Percentiles rank a stretch among this genome's conserved stretches.
Conservation (phyloP, 2,329 filamentous ascomycete species). For the Grosmannia penicillata region DNA sequence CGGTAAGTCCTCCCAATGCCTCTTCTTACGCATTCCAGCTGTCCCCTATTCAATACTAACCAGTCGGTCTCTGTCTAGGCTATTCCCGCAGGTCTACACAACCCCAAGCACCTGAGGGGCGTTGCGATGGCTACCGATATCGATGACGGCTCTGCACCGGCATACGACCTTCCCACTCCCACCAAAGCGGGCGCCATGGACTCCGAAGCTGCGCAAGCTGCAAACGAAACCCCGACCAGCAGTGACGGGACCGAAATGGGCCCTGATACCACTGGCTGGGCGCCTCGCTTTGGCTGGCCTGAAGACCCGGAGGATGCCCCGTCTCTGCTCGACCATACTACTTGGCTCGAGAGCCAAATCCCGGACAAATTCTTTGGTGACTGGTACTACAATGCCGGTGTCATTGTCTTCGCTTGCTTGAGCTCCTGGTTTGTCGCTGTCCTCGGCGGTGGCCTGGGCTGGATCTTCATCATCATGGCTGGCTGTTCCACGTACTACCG, state of each 20-base stretch:
- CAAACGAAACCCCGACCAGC: constrained; percentile 33
- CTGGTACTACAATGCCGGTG: constrained; percentile 95
- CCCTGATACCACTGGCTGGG: constrained; percentile 60
- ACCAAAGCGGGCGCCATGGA: constrained; percentile 53
- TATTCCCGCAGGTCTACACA: constrained; percentile 49
- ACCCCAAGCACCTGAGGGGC: constrained; percentile 40
- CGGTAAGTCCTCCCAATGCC: constrained; percentile 37
- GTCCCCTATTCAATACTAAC: not conserved
- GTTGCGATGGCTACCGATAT: constrained; percentile 66
- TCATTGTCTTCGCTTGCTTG: constrained; percentile 87
- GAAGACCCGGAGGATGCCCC: constrained; percentile 43
- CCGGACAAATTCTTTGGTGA: constrained; percentile 89
- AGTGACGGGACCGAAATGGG: constrained; percentile 42
- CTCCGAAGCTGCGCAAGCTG: constrained; percentile 30
- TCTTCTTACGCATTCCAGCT: not conserved
- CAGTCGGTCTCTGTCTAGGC: constrained; percentile 27
- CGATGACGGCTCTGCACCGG: constrained; percentile 52
- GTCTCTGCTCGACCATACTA: constrained; percentile 74
- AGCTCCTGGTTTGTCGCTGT: constrained; percentile 80
- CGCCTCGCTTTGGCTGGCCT: constrained; percentile 66
- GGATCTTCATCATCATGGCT: constrained; percentile 89
- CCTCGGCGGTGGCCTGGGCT: constrained; percentile 79
- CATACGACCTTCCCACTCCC: constrained; percentile 65
- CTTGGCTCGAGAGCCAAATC: constrained; percentile 68
- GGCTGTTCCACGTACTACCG: constrained; percentile 90